phyloP scores from a whole-genome alignment of 176 grass and related monocot species.

The Puya raimondii region DNA sequence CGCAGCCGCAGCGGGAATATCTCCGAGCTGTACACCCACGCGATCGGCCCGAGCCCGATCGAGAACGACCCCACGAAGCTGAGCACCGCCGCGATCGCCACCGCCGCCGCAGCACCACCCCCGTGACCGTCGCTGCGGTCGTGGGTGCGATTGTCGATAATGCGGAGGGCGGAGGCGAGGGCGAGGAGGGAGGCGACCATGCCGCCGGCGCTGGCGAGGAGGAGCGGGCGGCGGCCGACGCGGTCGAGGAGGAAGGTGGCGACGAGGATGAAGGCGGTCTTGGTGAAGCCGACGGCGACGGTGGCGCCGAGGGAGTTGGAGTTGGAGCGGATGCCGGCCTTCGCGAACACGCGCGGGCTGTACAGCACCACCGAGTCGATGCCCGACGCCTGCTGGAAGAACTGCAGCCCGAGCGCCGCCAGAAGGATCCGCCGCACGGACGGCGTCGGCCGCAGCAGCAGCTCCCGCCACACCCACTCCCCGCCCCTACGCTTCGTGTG shows the following conservation, averaged over 20 bases:
- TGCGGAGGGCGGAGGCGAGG: conserved; percentile 36
- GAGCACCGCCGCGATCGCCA: conserved; percentile 47
- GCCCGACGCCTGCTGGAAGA: conserved; percentile 77
- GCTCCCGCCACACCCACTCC: conserved; percentile 58
- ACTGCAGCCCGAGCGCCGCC: conserved; percentile 59
- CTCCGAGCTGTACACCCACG: conserved; percentile 95
- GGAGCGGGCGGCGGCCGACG: conserved; percentile 63
- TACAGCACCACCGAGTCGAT: conserved; percentile 79
- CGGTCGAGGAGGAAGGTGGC: conserved; percentile 73
- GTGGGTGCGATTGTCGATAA: conserved; percentile 13
- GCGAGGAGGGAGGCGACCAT: conserved; percentile 57
- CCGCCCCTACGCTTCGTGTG: conserved; percentile 12
- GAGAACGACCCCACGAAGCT: conserved; percentile 63
- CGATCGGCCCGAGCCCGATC: conserved; percentile 55
- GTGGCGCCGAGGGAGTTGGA: conserved; percentile 34
- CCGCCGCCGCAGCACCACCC: conserved; percentile 22
- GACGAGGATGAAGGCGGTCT: conserved; percentile 62
- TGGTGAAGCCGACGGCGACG: conserved; percentile 55
- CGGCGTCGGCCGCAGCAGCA: conserved; percentile 49
- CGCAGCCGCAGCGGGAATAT: conserved; percentile 67
- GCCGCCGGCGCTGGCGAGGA: conserved; percentile 54
- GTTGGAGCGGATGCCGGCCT: conserved; percentile 35
- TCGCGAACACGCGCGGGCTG: conserved; percentile 55
- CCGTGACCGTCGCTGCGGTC: neutral
- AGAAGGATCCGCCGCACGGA: conserved; percentile 52